Evolutionary conservation across 805 yeast species (phyloP), one percentile per base, ranked within the genome.

Genomic region (Sugiyamaella smithiae): DNA sequence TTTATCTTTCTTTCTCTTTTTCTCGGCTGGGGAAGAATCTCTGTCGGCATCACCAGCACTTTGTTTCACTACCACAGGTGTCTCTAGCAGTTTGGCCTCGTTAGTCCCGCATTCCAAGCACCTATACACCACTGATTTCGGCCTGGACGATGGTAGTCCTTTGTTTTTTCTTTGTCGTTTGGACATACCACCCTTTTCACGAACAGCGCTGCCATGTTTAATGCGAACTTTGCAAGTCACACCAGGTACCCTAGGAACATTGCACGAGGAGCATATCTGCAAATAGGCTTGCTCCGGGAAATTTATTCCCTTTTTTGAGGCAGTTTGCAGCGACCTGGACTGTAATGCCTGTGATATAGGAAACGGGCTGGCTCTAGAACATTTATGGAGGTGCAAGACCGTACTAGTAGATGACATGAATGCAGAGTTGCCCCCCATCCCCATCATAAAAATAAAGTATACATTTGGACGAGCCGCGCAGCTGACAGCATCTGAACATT

Each of bases 171-270:
- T 9, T 7, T 19, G 40, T 5, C 50, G 12, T 25, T 40, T 46
- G 2, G 45, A 40, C 3, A 46, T 26, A n/a, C 50, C 50, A 7
- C 50, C 40, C 16, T 24, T 24, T 16, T 17, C 23, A 5, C 38
- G 38, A 17, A 11, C 7, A 16, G 16, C 7, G 9, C 16, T 24
- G 20, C 49, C 48, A 24, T 31, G 28, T 22, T 22, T 32, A 9
- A 43, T 35, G 2, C 57, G 37, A 11, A 48, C 46, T 12, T 6
- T 36, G 41, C 50, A 46, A 19, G 53, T 57, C 31, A 57, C n/a
- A 8, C 58, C 62, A 0, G 60, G 58, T 9, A 58, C 36, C 53
- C 52, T 40, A 1, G 50, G 40, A 5, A 32, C 38, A 11, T 26
- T 36, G 40, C 62, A 58, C 1, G 29, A 32, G 14, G 51, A 53